Conservation (phyloP, 345 rosid genomes). For the Salix arbutifolia region DNA sequence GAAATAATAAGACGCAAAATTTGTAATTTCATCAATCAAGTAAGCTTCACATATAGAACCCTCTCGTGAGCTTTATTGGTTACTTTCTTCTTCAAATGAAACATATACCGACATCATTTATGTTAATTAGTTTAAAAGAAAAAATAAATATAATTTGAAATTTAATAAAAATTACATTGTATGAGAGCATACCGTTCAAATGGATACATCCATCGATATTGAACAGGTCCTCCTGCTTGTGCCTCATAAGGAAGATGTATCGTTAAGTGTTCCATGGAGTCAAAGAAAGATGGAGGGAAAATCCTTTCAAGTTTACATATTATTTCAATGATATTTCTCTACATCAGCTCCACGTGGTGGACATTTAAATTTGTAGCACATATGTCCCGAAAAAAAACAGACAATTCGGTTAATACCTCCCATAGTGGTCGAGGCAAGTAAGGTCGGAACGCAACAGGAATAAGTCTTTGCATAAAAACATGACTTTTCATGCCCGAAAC, state of each 20-base stretch:
- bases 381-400: not conserved
- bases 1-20: no score
- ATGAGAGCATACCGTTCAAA: no score
- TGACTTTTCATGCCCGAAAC: not conserved
- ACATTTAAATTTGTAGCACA: not conserved
- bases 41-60: no score
- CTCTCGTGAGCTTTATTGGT: no score
- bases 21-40: no score
- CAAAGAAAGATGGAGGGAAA: no score
- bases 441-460: not conserved
- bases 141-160: not conserved
- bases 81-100: no score
- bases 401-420: not conserved
- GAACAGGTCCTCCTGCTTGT: no score
- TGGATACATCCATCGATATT: no score
- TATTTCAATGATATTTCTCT: not conserved
- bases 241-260: no score
- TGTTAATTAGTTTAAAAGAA: not conserved
- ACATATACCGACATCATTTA: no score
- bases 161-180: not conserved
- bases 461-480: not conserved
- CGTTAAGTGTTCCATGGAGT: no score
- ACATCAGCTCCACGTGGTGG: not conserved
- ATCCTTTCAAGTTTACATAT: not conserved
- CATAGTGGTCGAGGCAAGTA: not conserved